These are phyloP conservation scores for Alternaria longipes DNA, from an alignment of 2,329 filamentous ascomycete species.

Conservation along the genomic window DNA sequence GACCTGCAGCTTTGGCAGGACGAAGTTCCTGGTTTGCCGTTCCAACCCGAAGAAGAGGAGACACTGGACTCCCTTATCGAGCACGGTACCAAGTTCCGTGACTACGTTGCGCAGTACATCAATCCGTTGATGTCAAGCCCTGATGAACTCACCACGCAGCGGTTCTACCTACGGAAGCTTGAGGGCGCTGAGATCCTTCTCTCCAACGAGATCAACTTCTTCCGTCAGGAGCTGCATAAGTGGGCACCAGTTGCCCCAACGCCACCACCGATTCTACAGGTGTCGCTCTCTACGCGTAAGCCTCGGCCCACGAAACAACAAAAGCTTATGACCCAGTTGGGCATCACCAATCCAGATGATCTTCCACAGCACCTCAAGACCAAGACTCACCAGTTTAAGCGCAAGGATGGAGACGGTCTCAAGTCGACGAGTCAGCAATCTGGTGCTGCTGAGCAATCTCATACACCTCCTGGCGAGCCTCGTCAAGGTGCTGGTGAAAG, in stretches of 20 bases:
- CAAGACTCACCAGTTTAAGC: conserved; percentile 63
- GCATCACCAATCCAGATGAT: conserved; percentile 89
- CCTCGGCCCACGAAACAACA: conserved; percentile 96
- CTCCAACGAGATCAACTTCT: conserved; percentile 94
- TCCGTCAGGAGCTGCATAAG: conserved; percentile 93
- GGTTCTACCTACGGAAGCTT: conserved; percentile 96
- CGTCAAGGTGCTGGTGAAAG: conserved; percentile 37
- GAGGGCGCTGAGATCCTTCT: conserved; percentile 95
- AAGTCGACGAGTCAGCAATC: conserved; percentile 44
- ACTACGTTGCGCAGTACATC: conserved; percentile 81
- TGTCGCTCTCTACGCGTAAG: conserved; percentile 91
- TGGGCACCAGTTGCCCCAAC: conserved; percentile 90
- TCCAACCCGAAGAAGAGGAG: conserved; percentile 95
- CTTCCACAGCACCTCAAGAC: conserved; percentile 83
- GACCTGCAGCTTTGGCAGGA: conserved; percentile 85
- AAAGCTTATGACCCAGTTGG: conserved; percentile 88
- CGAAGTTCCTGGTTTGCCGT: conserved; percentile 81
- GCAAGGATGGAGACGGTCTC: conserved; percentile 66
- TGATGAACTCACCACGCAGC: conserved; percentile 86
- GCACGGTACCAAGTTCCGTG: conserved; percentile 83
- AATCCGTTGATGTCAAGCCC: conserved; percentile 82
- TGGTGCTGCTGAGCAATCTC: conserved; percentile 48
- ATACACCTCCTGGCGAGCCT: conserved; percentile 51
- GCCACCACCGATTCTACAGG: conserved; percentile 83
- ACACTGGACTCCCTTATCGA: conserved; percentile 86